These are phyloP conservation scores for Extremus antarcticus DNA, from an alignment of 495 filamentous ascomycete species.

Conservation along the genomic window DNA sequence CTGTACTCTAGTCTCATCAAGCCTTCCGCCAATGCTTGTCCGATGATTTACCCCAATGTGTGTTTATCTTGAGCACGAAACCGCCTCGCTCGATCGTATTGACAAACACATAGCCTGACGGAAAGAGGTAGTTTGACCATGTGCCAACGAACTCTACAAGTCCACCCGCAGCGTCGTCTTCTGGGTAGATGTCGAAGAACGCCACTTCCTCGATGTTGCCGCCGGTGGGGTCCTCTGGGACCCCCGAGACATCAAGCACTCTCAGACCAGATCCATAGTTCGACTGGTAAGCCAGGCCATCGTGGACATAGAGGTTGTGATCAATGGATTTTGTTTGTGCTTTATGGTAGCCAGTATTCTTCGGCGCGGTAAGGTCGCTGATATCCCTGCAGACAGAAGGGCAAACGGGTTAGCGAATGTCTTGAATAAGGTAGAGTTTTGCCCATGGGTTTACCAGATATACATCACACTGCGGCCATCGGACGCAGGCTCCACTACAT, in stretches of 20 bases:
- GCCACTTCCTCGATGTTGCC: conserved; percentile 35
- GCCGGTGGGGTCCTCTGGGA: conserved; percentile 45
- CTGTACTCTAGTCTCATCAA: background rate
- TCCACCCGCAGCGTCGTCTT: conserved; percentile 44
- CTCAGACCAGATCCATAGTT: conserved; percentile 50
- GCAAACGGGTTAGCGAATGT: too few relatives aligned
- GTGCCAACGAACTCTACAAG: conserved; percentile 45
- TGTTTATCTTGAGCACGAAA: conserved; percentile 39
- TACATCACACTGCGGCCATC: conserved; percentile 22
- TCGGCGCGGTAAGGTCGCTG: conserved; percentile 19
- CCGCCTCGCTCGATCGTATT: conserved; percentile 51
- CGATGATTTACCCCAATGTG: background rate
- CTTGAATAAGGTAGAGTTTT: too few relatives aligned
- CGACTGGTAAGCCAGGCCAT: conserved; percentile 44
- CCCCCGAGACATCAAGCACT: conserved; percentile 44
- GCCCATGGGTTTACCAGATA: too few relatives aligned
- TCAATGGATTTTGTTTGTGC: conserved; percentile 32
- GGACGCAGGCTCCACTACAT: conserved; percentile 27
- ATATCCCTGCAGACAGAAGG: too few relatives aligned
- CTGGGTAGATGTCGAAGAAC: conserved; percentile 52
- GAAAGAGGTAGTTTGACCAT: conserved; percentile 49
- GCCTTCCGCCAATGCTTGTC: background rate
- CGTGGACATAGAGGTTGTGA: conserved; percentile 51
- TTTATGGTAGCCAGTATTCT: conserved; percentile 46
- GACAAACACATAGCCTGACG: conserved; percentile 45